Evolutionary conservation across 1,139 yeast species (phyloP).

Genomic region (Taphrina deformans): DNA sequence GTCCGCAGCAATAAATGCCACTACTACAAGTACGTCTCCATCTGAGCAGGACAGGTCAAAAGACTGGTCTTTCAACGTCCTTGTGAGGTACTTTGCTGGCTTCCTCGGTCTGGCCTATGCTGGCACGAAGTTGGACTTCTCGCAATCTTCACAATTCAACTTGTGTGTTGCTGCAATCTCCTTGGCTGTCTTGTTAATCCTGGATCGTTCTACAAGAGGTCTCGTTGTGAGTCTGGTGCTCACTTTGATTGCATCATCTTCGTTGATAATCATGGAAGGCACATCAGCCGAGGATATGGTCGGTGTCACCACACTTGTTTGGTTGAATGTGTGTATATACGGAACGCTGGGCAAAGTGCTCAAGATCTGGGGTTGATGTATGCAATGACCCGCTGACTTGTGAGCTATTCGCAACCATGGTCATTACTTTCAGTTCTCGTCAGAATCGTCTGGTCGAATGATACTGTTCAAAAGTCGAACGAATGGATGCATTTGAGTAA

Average conservation of each 20-base stretch:
- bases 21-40: neutral
- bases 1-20: neutral
- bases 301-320: conserved; percentile 1
- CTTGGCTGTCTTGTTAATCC: neutral
- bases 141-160: conserved; percentile 24
- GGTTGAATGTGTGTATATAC: conserved; percentile 24
- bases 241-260: neutral
- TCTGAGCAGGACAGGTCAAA: neutral
- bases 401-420: no score
- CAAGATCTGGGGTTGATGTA: neutral
- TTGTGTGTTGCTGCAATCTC: conserved; percentile 13
- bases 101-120: conserved; percentile 27
- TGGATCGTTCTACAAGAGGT: conserved; percentile 12
- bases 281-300: neutral
- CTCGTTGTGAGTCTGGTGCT: neutral
- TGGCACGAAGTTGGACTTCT: conserved; percentile 25
- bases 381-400: neutral
- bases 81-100: conserved; percentile 26
- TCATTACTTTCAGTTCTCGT: neutral
- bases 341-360: conserved; percentile 27
- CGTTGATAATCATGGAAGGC: neutral
- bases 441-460: conserved; percentile 1
- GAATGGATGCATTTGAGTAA: conserved; percentile 36
- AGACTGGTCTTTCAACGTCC: conserved; percentile 1
- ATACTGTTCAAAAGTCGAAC: conserved; percentile 24